Evolutionary conservation across 2,329 filamentous ascomycete genomes (phyloP).

Genomic region (Emericellopsis atlantica): DNA sequence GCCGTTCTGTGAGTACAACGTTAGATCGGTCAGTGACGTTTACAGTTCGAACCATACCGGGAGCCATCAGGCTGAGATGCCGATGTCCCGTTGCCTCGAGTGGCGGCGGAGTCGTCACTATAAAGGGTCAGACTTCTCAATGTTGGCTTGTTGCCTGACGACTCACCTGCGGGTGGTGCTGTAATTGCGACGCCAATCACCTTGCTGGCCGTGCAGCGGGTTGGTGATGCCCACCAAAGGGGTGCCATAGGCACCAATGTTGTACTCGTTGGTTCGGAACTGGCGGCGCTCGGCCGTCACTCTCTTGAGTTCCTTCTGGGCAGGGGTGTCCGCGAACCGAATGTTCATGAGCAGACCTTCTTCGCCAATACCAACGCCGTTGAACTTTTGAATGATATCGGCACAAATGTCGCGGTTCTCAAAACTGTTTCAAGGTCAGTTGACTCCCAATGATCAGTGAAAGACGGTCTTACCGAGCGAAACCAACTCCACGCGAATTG

Average conservation of each 20-base stretch:
- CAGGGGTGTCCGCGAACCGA: conserved; percentile 90
- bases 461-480: conserved; percentile 62
- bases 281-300: conserved; percentile 90
- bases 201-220: conserved; percentile 20
- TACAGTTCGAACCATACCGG: conserved; percentile 19
- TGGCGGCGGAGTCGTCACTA: conserved; percentile 1
- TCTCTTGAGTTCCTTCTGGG: conserved; percentile 93
- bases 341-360: conserved; percentile 82
- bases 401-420: conserved; percentile 83
- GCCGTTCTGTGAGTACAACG: conserved; percentile 14
- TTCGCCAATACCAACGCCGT: conserved; percentile 63
- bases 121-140: neutral
- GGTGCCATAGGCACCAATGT: conserved; percentile 57
- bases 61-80: conserved; percentile 18
- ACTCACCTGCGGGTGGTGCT: conserved; percentile 17
- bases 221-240: conserved; percentile 42
- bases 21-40: conserved; percentile 1
- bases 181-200: conserved; percentile 20
- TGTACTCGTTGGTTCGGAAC: conserved; percentile 94
- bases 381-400: conserved; percentile 74
- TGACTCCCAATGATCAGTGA: neutral
- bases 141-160: conserved; percentile 12
- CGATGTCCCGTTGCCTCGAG: conserved; percentile 7
- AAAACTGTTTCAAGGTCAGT: conserved; percentile 46
- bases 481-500: conserved; percentile 91